Evolutionary conservation across 1,284 basidiomycete genomes (phyloP).

Genomic region (Melampsora americana): DNA sequence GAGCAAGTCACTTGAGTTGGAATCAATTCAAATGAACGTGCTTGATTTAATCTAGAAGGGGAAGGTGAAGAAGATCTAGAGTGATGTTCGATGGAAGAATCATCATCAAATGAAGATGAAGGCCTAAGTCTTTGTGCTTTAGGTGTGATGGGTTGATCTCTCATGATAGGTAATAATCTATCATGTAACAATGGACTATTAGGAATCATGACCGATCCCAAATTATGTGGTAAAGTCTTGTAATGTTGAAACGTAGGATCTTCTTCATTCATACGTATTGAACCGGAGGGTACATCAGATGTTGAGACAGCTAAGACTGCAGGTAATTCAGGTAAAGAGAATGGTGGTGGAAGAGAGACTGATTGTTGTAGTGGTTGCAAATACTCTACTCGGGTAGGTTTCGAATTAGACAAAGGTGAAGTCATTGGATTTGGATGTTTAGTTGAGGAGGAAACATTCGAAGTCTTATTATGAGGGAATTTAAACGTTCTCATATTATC

Average conservation of each 20-base stretch:
- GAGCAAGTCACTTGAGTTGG: conserved; percentile 20
- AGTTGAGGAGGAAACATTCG: no score
- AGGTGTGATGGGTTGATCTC: no score
- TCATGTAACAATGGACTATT: background rate
- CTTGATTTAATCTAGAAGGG: background rate
- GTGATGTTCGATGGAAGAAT: conserved; percentile 21
- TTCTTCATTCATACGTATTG: no score
- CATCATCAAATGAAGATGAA: conserved; percentile 35
- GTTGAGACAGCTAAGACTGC: background rate
- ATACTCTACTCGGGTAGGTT: no score
- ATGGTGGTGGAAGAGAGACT: background rate
- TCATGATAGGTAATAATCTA: background rate
- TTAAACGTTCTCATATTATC: conserved; percentile 43
- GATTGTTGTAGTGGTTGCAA: background rate
- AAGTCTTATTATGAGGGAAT: conserved; percentile 7
- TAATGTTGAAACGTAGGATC: background rate
- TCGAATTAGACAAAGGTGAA: no score
- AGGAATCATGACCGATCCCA: background rate
- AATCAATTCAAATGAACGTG: conserved; percentile 23
- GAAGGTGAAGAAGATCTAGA: conserved; percentile 6
- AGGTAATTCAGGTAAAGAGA: background rate
- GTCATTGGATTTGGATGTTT: no score
- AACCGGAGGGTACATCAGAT: no score
- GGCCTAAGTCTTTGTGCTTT: background rate
- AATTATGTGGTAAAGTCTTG: background rate